Evolutionary conservation across 2,329 filamentous ascomycete genomes (phyloP), one percentile per base, ranked within the genome.

Genomic region (Hypoxylon sp.): DNA sequence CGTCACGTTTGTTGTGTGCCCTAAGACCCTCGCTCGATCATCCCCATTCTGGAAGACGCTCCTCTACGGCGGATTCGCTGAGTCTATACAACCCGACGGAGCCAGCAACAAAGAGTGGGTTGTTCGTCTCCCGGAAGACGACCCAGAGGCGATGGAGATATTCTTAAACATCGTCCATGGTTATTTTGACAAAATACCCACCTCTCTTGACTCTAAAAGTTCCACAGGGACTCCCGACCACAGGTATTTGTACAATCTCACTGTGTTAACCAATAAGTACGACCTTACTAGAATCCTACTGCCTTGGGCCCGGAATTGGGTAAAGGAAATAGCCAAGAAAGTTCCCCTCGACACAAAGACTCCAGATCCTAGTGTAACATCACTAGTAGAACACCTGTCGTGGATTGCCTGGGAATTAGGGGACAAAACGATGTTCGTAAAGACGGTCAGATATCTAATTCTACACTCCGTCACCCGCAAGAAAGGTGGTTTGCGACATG

Each of bases 121-220:
- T 5, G 64, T 76, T 4, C 53, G 64, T 6, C 69, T 79, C 21
- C 77, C 77, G 9, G 76, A 77, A n/a, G 78, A 79, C 50, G 62
- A 76, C 7, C 71, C 77, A 4, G 67, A 65, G 32, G 70, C 76
- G 0, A 73, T 78, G 70, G 51, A 68, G 5, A 71, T 74, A n/a
- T 34, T 79, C n/a, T 58, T 79, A 13, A 73, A 75, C 52, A 78
- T 79, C 11, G 72, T 78, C 11, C 78, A 79, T 32, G 63, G 72
- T 14, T 71, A 67, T 7, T 74, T 77, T 34, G 70, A 76, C 2
- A 59, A 66, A 10, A 55, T 78, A 1, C 73, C 74, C 1, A n/a
- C n/a, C n/a, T n/a, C n/a, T n/a, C n/a, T n/a, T n/a, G n/a, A n/a
- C n/a, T n/a, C n/a, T n/a, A n/a, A n/a, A n/a, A n/a, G n/a, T n/a